Base-by-base conservation (phyloP, 1,284 basidiomycete genomes). In the Apiotrichum gracile region DNA sequence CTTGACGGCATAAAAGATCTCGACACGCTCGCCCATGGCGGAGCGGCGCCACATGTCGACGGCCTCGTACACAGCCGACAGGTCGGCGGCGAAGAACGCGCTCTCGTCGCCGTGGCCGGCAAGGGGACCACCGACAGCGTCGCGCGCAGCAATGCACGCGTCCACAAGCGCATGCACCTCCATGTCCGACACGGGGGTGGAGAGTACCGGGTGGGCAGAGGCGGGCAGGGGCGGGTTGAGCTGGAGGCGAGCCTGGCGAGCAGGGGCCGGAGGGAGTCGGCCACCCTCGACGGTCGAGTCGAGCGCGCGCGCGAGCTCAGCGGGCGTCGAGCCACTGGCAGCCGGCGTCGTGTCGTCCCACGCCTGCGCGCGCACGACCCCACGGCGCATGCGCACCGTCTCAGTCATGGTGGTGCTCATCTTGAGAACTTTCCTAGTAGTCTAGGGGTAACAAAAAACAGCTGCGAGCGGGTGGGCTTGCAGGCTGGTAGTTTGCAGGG, bases 1-100 rank as follows among this genome's bases (percentile, higher is more conserved):
- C 78, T 97, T 97, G 70, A 96, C 86, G 52, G 92, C 89, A 76
- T 91, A 98, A 77, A 91, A 97, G 26, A 94, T 91, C 65, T 91
- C 84, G 42, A 98, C 85, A 52, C 87, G 83, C 21, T 65, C 60
- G 8, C 74, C 74, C 16, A 89, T 90, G 22, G 98, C 81, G 60
- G 82, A 83, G 21, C 79, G 76, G 60, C 81, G 80, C 94, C 96
- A 98, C 54, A 88, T 82, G 64, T 85, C 78, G 68, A 92, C 88
- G 69, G 96, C 91, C 54, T 80, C 79, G 73, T 89, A 94, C 17
- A 98, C 87, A 61, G 87, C 82, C 61, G 87, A 85, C 33, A 99
- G 82, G 75, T 99, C 93, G 27, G 88, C 92, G 13, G 97, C 91
- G 67, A 96, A 97, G 74, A 97, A 97, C 1, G 96, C 93, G 61